Base-by-base conservation (phyloP, 2,329 filamentous ascomycete genomes). In the Endoconidiophora laricicola region DNA sequence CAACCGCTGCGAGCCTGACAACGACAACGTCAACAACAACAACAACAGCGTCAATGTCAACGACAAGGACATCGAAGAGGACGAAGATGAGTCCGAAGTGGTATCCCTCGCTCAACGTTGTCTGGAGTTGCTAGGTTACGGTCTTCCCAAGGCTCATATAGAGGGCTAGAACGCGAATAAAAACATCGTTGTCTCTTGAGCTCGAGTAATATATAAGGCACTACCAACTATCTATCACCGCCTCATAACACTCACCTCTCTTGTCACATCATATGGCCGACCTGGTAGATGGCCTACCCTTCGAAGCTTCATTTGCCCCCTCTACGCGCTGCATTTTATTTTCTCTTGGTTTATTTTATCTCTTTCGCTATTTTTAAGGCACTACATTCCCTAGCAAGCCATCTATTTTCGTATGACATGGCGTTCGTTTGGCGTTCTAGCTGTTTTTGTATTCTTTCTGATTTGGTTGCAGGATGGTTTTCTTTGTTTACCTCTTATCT, bases 51-150 rank as follows among this genome's bases (percentile, higher is more conserved):
- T 18, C 16, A 18, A 18, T 18, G 83, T 81, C 57, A 73, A 90
- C 54, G 85, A 90, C 59, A 84, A 83, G 0, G 29, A 44, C 22
- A 37, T 44, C 38, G 52, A 90, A 60, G 85, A 83, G 44, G 87
- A 94, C 58, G 87, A 94, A 53, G 88, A 91, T 43, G 88, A 95
- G 63, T 85, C 83, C 52, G 90, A 96, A 63, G 88, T 95, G 42
- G 85, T 95, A 56, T 87, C 81, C 57, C 76, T 98, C 57, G 90
- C 91, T 22, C 83, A 90, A 60, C 78, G 87, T 58, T 96, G 87
- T 62, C 72, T 95, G 39, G 90, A 95, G 65, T 73, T 94, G 3
- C 69, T 94, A 33, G 85, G 83, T 46, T 83, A 86, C 63, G 75
- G 73, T 58, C 79, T 73, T 59, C 79, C 82, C 29, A 90, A 90